Evolutionary conservation across 2,329 filamentous ascomycete genomes (phyloP).

Genomic region (Zarea fungicola): DNA sequence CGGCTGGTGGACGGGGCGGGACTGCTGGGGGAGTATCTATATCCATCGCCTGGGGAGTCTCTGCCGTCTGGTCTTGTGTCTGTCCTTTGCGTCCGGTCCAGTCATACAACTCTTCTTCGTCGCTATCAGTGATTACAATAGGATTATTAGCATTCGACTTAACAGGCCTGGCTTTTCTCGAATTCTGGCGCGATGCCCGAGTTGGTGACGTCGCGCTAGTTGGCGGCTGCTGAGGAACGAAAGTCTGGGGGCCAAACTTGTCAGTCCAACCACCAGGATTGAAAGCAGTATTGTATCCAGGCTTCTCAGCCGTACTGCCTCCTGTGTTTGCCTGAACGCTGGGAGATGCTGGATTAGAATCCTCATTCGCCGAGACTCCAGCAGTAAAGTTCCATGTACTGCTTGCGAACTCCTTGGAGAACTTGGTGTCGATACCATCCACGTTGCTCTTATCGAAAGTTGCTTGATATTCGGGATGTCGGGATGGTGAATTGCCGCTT

Average conservation of each 20-base stretch:
- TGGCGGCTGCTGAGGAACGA: constrained; percentile 40
- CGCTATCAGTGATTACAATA: constrained; percentile 43
- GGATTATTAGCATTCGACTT: constrained; percentile 44
- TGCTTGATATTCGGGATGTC: constrained; percentile 29
- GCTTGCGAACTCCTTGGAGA: constrained; percentile 44
- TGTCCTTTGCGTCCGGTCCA: constrained; percentile 31
- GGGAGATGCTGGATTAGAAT: not conserved
- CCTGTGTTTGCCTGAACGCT: not conserved
- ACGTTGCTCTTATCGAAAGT: constrained; percentile 46
- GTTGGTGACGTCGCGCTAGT: constrained; percentile 40
- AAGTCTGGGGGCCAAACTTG: constrained; percentile 50
- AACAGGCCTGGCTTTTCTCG: constrained; percentile 56
- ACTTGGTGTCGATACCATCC: constrained; percentile 59
- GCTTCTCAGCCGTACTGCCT: not conserved
- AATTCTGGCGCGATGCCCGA: constrained; percentile 38
- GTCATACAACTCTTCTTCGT: constrained; percentile 34
- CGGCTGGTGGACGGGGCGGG: constrained; percentile 19
- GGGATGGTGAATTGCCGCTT: constrained; percentile 12
- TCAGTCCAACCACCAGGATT: constrained; percentile 50
- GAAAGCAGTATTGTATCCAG: constrained; percentile 31
- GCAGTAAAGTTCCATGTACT: constrained; percentile 49
- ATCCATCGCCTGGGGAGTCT: constrained; percentile 59
- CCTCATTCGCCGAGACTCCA: constrained; percentile 32
- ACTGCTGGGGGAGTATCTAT: constrained; percentile 49
- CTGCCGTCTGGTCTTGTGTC: constrained; percentile 24